A percentile compares a stretch with the other conserved stretches of the same genome.
Conservation (phyloP, 495 filamentous ascomycete species). For the Neurospora pannonica region DNA sequence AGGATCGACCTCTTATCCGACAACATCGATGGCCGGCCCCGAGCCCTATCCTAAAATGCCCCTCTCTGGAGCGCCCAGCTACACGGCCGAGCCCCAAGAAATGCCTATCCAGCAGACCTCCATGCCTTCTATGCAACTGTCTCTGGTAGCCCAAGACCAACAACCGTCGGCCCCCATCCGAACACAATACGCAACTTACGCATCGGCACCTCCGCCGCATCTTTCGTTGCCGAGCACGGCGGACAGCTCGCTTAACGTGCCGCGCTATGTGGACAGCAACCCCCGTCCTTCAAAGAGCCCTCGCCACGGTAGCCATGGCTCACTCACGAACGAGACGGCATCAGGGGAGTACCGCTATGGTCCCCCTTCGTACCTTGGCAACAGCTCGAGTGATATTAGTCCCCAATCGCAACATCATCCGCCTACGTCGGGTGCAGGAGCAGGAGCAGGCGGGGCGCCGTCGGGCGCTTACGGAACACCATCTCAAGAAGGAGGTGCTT, state of each 20-base stretch:
- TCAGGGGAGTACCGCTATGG: constrained; percentile 41
- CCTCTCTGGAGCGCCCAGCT: constrained; percentile 31
- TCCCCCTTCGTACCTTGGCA: constrained; percentile 23
- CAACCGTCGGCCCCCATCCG: constrained; percentile 30
- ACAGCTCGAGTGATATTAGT: constrained; percentile 23
- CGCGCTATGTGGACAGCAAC: constrained; percentile 43
- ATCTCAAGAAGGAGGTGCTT: constrained; percentile 4
- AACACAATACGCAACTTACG: constrained; percentile 38
- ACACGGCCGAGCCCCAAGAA: constrained; percentile 39
- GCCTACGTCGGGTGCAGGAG: constrained; percentile 3
- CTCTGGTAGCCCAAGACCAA: constrained; percentile 31
- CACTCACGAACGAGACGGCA: constrained; percentile 35
- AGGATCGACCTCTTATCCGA: constrained; percentile 29
- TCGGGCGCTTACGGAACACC: constrained; percentile 11
- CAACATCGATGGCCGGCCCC: constrained; percentile 25
- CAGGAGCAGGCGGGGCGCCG: constrained; percentile 5
- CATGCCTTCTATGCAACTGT: constrained; percentile 41
- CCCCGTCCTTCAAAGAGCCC: constrained; percentile 46
- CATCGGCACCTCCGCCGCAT: constrained; percentile 30
- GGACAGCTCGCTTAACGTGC: constrained; percentile 32
- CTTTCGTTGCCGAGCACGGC: constrained; percentile 33
- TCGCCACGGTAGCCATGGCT: constrained; percentile 40
- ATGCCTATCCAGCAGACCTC: constrained; percentile 38
- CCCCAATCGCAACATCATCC: constrained; percentile 25
- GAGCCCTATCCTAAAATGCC: constrained; percentile 41